Evolutionary conservation across 306 rosid genomes (phyloP).

Genomic region (Cicer bijugum): DNA sequence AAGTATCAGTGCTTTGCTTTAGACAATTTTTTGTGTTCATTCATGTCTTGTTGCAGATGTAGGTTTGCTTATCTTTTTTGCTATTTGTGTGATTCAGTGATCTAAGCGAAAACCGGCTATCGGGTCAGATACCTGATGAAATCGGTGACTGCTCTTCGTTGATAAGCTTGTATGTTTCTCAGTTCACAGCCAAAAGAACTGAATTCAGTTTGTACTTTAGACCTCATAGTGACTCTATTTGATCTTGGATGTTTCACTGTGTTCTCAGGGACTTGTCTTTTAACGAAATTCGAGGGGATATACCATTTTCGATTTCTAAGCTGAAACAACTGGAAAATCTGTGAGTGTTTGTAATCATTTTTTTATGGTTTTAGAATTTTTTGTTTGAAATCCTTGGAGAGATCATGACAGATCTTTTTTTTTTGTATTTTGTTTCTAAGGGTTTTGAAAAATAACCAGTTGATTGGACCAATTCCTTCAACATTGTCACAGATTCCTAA

Average conservation of each 20-base stretch:
- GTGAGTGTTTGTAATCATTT: constrained; percentile 60
- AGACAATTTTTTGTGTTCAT: constrained; percentile 13
- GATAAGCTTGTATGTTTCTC: constrained; percentile 62
- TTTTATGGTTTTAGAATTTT: neutral
- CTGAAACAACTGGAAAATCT: constrained; percentile 80
- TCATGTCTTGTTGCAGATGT: constrained; percentile 7
- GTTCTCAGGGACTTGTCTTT: constrained; percentile 56
- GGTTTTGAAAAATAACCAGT: constrained; percentile 74
- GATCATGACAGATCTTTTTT: neutral
- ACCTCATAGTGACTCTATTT: constrained; percentile 8
- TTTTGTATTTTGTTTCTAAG: constrained; percentile 46
- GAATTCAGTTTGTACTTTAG: constrained; percentile 11
- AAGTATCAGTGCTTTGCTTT: constrained; percentile 11
- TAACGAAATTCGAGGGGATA: constrained; percentile 84
- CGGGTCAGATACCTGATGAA: constrained; percentile 99
- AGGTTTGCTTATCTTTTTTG: constrained; percentile 1
- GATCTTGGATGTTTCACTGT: constrained; percentile 18
- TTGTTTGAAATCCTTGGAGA: neutral
- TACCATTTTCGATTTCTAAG: constrained; percentile 93
- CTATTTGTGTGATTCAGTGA: constrained; percentile 61
- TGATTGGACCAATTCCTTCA: constrained; percentile 95
- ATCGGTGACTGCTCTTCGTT: constrained; percentile 91
- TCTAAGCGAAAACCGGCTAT: constrained; percentile 69
- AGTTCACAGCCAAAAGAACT: neutral
- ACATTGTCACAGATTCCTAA: constrained; percentile 97